phyloP scores from a whole-genome alignment of 2,329 filamentous ascomycete genomes.

The Apiospora pterosperma region DNA sequence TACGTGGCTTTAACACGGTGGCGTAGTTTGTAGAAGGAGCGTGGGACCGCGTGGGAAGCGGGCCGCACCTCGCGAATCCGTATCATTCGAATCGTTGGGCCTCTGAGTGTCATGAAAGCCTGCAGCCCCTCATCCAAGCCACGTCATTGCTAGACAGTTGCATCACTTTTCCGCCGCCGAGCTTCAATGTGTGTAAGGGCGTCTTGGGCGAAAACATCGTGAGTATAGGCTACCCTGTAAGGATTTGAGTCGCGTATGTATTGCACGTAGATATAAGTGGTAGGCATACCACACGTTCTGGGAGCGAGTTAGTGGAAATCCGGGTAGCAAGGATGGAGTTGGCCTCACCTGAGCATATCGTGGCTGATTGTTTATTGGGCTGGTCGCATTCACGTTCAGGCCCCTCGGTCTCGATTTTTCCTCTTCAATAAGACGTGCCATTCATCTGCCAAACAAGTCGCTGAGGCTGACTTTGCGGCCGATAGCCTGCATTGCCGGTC shows the following conservation, averaged over 20 bases:
- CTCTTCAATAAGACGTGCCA: neutral
- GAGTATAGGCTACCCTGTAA: neutral
- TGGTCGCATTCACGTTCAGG: neutral
- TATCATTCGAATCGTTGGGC: neutral
- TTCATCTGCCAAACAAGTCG: slow-evolving; percentile 1
- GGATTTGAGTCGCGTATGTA: neutral
- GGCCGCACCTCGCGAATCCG: neutral
- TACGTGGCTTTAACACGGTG: neutral
- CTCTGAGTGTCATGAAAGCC: too few relatives aligned
- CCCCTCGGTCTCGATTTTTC: neutral
- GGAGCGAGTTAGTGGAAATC: neutral
- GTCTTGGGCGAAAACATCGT: neutral
- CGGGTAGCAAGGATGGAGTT: neutral
- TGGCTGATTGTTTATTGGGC: too few relatives aligned
- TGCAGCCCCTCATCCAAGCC: neutral
- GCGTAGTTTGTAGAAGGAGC: neutral
- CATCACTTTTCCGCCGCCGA: neutral
- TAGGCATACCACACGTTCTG: neutral
- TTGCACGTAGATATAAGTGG: neutral
- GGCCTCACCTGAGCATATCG: neutral
- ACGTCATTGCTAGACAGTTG: neutral
- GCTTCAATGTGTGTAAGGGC: neutral
- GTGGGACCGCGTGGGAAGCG: neutral
- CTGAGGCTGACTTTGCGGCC: slow-evolving; percentile 6
- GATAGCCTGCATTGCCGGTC: slow-evolving; percentile 41